Conservation (phyloP, 1,284 basidiomycete genomes). For the Butyriboletus appendiculatus region DNA sequence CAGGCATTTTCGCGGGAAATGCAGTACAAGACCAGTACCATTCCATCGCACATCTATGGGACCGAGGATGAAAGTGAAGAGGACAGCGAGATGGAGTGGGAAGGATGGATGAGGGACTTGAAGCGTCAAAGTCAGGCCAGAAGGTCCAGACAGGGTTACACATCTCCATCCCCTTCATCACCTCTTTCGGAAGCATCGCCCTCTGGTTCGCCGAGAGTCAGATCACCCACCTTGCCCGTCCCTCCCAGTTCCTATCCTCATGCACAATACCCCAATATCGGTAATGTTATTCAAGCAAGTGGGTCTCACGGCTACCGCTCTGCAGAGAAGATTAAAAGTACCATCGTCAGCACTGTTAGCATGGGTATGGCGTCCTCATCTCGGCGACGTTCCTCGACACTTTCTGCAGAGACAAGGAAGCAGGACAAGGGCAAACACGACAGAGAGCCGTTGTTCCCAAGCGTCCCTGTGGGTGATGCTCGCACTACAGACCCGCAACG, state of each 20-base stretch:
- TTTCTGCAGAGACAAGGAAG: slow-evolving; percentile 14
- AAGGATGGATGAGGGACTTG: slow-evolving; percentile 55
- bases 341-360: slow-evolving; percentile 28
- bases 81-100: slow-evolving; percentile 61
- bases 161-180: slow-evolving; percentile 24
- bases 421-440: slow-evolving; percentile 12
- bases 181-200: slow-evolving; percentile 34
- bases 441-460: background rate
- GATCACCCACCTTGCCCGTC: slow-evolving; percentile 26
- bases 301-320: background rate
- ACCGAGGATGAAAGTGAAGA: slow-evolving; percentile 39
- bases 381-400: slow-evolving; percentile 30
- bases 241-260: slow-evolving; percentile 13
- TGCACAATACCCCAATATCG: slow-evolving; percentile 24
- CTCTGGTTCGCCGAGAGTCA: slow-evolving; percentile 29
- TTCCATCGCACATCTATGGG: slow-evolving; percentile 10
- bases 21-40: slow-evolving; percentile 12
- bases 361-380: slow-evolving; percentile 14
- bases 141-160: background rate
- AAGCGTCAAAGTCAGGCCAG: slow-evolving; percentile 39
- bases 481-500: slow-evolving; percentile 1
- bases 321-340: slow-evolving; percentile 10
- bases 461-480: background rate
- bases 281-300: slow-evolving; percentile 19
- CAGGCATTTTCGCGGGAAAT: slow-evolving; percentile 21